These are phyloP conservation scores for Thelephora terrestris DNA, from an alignment of 1,284 basidiomycete genomes.

Conservation along the genomic window DNA sequence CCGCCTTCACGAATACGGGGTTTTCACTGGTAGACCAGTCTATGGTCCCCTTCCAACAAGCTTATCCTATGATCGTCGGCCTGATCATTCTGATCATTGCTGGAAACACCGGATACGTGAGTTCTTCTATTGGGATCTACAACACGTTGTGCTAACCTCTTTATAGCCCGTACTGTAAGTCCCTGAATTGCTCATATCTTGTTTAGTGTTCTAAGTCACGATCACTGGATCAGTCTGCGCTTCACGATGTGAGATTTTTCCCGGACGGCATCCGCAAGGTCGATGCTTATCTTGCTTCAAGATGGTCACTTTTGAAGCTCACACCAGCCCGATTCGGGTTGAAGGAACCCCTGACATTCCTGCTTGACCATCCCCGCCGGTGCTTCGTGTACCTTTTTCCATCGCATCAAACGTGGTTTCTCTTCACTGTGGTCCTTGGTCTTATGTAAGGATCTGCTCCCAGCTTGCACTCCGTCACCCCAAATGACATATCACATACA, in stretches of 20 bases:
- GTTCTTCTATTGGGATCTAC: constrained; percentile 14
- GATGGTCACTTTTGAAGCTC: constrained; percentile 67
- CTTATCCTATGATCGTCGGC: constrained; percentile 46
- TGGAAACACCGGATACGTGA: constrained; percentile 54
- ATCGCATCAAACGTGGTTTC: constrained; percentile 88
- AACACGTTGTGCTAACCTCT: neutral
- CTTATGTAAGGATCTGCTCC: constrained; percentile 46
- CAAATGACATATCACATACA: constrained; percentile 18
- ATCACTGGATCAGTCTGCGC: constrained; percentile 16
- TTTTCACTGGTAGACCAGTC: constrained; percentile 50
- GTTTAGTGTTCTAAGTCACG: neutral
- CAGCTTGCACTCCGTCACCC: neutral
- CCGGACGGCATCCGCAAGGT: neutral
- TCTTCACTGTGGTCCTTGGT: constrained; percentile 52
- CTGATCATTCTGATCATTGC: constrained; percentile 42
- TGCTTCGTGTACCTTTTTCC: constrained; percentile 94
- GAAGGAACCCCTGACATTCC: constrained; percentile 77
- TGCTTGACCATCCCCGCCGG: constrained; percentile 89
- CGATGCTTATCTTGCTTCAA: constrained; percentile 18
- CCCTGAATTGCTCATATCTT: neutral
- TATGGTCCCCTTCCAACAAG: constrained; percentile 46
- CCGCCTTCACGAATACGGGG: constrained; percentile 57
- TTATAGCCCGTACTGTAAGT: constrained; percentile 10
- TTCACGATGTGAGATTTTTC: constrained; percentile 18
- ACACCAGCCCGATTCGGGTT: constrained; percentile 47